phyloP scores from a whole-genome alignment of 1,284 basidiomycete genomes.

The Laetiporus sulphureus region DNA sequence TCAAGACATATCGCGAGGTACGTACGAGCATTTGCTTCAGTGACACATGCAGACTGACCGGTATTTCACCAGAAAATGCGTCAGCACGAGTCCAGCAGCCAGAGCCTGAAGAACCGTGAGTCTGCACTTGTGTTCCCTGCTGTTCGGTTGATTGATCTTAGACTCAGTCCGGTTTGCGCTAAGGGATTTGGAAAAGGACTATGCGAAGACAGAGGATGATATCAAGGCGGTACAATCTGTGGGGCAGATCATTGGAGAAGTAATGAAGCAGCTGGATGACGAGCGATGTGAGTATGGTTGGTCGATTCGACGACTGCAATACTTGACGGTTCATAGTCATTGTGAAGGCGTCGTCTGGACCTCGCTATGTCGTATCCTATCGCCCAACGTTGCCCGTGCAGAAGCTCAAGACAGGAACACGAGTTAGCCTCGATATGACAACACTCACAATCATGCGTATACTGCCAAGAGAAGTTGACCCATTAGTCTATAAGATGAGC shows the following conservation, averaged over 20 bases:
- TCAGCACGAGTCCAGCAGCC: slow-evolving; percentile 76
- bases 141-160: neutral
- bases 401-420: slow-evolving; percentile 92
- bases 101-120: slow-evolving; percentile 83
- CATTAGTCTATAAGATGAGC: slow-evolving; percentile 99
- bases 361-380: slow-evolving; percentile 98
- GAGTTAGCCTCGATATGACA: slow-evolving; percentile 99
- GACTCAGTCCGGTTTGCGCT: slow-evolving; percentile 71
- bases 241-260: slow-evolving; percentile 98
- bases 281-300: slow-evolving; percentile 76
- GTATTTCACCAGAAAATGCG: slow-evolving; percentile 74
- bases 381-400: slow-evolving; percentile 86
- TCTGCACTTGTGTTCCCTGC: slow-evolving; percentile 9
- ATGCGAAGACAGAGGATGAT: slow-evolving; percentile 96
- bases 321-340: slow-evolving; percentile 60
- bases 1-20: slow-evolving; percentile 22
- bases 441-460: slow-evolving; percentile 99
- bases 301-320: neutral
- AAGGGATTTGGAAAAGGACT: slow-evolving; percentile 85
- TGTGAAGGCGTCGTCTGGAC: slow-evolving; percentile 97
- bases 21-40: neutral
- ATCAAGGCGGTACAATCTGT: slow-evolving; percentile 99
- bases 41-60: neutral
- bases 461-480: slow-evolving; percentile 95
- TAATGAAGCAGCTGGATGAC: slow-evolving; percentile 97